Evolutionary conservation across 2,329 filamentous ascomycete genomes (phyloP).

Genomic region (Orbilia brochopaga): DNA sequence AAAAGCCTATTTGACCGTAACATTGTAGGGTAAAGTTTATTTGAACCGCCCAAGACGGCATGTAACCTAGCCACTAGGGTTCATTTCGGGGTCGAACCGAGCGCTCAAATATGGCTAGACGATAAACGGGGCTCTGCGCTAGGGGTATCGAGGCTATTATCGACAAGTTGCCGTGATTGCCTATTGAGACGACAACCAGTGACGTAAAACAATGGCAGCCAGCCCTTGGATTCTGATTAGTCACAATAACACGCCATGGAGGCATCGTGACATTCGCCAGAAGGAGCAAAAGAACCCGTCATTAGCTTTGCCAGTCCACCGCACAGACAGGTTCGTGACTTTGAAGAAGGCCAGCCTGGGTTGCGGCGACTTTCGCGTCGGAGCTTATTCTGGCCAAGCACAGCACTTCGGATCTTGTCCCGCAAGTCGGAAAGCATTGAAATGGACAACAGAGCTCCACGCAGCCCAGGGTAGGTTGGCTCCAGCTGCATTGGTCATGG

Average conservation of each 20-base stretch:
- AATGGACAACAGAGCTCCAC: not conserved
- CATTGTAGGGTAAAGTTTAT: constrained; percentile 30
- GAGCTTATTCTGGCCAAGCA: not conserved
- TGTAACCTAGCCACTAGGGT: constrained; percentile 42
- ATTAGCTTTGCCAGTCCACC: not conserved
- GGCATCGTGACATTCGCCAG: constrained; percentile 23
- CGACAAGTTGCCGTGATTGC: not conserved
- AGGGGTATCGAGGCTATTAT: not conserved
- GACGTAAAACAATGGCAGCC: constrained; percentile 19
- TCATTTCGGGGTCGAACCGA: not conserved
- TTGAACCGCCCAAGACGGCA: constrained; percentile 14
- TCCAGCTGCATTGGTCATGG: not conserved
- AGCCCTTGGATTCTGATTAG: constrained; percentile 4
- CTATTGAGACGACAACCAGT: not conserved
- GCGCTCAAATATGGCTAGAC: not conserved
- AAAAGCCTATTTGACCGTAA: constrained; percentile 32
- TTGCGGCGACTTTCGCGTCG: constrained; percentile 13
- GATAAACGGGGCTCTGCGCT: too few relatives aligned
- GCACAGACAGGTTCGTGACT: not conserved
- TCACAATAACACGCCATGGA: constrained; percentile 22
- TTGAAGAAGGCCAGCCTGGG: not conserved
- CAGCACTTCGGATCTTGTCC: constrained; percentile 33
- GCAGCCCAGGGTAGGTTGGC: not conserved
- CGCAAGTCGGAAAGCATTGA: not conserved
- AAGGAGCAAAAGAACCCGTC: too few relatives aligned